phyloP scores from a whole-genome alignment of 345 rosid genomes.

The Clarkia xantiana region DNA sequence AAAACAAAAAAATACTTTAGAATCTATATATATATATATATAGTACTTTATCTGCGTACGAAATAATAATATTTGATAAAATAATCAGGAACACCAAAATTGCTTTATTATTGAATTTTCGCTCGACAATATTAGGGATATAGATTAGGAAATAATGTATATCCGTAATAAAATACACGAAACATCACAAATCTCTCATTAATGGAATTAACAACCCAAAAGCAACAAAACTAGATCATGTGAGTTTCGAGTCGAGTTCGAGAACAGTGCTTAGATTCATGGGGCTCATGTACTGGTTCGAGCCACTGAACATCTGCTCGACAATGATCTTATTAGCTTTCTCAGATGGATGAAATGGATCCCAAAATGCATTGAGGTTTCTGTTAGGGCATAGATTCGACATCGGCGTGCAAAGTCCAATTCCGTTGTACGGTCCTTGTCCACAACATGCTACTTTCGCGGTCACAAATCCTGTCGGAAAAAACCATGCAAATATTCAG shows the following conservation, averaged over 20 bases:
- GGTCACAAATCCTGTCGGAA: conserved; percentile 41
- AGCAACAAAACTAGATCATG: no score
- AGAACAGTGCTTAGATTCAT: conserved; percentile 57
- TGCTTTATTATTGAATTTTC: no score
- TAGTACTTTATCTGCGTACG: no score
- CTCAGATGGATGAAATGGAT: conserved; percentile 67
- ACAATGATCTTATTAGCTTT: conserved; percentile 51
- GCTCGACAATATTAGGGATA: no score
- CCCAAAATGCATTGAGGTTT: conserved; percentile 54
- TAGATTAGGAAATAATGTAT: no score
- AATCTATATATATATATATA: no score
- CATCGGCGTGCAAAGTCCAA: conserved; percentile 51
- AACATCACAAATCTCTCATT: no score
- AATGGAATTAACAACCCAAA: no score
- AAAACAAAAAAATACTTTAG: no score
- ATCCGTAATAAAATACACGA: no score
- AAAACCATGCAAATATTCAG: neutral
- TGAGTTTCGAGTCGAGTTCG: conserved; percentile 28
- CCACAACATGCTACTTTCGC: conserved; percentile 64
- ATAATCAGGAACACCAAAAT: no score
- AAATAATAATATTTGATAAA: no score
- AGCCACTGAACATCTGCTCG: conserved; percentile 28
- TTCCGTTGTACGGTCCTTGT: conserved; percentile 60
- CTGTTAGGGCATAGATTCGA: conserved; percentile 62
- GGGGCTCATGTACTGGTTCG: conserved; percentile 41